Evolutionary conservation across 2,329 filamentous ascomycete species (phyloP).

Genomic region (Camillea tinctor): DNA sequence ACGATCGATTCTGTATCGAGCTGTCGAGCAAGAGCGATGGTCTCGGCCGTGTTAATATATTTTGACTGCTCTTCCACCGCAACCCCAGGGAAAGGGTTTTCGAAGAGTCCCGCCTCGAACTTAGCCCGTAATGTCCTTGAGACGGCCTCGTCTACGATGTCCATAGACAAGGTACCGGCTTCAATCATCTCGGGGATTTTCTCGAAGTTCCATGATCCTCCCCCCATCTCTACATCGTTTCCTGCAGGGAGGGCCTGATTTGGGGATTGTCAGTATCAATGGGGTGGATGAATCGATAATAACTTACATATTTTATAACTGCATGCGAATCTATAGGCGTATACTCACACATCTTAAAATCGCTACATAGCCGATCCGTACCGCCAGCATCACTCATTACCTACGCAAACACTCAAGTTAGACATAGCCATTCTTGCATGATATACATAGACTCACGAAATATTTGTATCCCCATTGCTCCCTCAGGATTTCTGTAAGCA

Average conservation of each 20-base stretch:
- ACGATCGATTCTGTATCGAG: slow-evolving; percentile 65
- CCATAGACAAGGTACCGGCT: slow-evolving; percentile 57
- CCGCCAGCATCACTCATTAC: slow-evolving; percentile 66
- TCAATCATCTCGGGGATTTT: slow-evolving; percentile 64
- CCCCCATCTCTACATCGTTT: slow-evolving; percentile 75
- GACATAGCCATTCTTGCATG: slow-evolving; percentile 9
- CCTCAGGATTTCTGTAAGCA: slow-evolving; percentile 67
- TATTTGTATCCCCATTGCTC: slow-evolving; percentile 73
- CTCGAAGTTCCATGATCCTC: slow-evolving; percentile 69
- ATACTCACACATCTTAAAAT: slow-evolving; percentile 62
- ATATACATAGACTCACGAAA: slow-evolving; percentile 45
- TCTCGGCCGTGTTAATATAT: slow-evolving; percentile 61
- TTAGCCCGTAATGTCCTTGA: slow-evolving; percentile 64
- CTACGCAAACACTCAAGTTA: slow-evolving; percentile 18
- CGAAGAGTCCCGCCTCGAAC: slow-evolving; percentile 69
- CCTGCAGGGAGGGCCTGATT: slow-evolving; percentile 61
- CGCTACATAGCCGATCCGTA: slow-evolving; percentile 64
- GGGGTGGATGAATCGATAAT: background rate
- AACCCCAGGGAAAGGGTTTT: slow-evolving; percentile 64
- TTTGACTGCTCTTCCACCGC: slow-evolving; percentile 52
- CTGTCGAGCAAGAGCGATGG: slow-evolving; percentile 58
- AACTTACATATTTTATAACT: slow-evolving; percentile 55
- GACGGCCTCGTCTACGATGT: slow-evolving; percentile 64
- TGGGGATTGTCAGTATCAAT: background rate
- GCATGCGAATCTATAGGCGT: slow-evolving; percentile 63